phyloP scores from a whole-genome alignment of 2,329 filamentous ascomycete genomes.

The Didymella pomorum region DNA sequence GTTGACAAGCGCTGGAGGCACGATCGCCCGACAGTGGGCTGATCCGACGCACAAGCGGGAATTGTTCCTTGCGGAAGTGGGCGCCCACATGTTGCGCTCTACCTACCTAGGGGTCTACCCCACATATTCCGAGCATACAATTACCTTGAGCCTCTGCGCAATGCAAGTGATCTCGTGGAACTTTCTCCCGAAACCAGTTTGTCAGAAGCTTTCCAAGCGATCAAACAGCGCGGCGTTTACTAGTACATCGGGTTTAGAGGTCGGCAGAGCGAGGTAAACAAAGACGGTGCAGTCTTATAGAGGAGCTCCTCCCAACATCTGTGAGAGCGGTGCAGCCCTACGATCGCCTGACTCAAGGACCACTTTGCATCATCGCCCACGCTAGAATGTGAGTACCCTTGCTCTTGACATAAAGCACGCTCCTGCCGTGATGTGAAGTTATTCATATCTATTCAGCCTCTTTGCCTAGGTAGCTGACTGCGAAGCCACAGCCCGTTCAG shows the following conservation, averaged over 20 bases:
- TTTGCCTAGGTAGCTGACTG: constrained; percentile 1
- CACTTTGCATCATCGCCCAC: constrained; percentile 16
- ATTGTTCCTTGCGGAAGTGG: neutral
- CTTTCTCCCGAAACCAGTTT: constrained; percentile 6
- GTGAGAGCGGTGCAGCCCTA: constrained; percentile 9
- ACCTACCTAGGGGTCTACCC: constrained; percentile 10
- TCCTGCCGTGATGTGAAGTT: neutral
- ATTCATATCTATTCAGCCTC: constrained; percentile 1
- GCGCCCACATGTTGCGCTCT: neutral
- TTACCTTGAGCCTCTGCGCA: constrained; percentile 2
- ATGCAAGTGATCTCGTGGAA: constrained; percentile 3
- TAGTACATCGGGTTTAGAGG: neutral
- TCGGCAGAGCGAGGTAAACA: neutral
- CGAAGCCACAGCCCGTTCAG: constrained; percentile 6
- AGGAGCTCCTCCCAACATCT: constrained; percentile 12
- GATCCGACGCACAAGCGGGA: constrained; percentile 17
- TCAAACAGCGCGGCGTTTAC: constrained; percentile 1
- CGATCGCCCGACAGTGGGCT: constrained; percentile 33
- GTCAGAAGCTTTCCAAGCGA: constrained; percentile 2
- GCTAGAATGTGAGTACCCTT: constrained; percentile 9
- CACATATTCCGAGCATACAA: constrained; percentile 16
- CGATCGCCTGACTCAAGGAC: constrained; percentile 2
- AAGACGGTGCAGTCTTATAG: neutral
- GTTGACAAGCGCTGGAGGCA: constrained; percentile 9
- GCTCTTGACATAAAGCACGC: constrained; percentile 9